Base-by-base conservation (phyloP, 495 filamentous ascomycete species). In the Aspergillus cavernicola region DNA sequence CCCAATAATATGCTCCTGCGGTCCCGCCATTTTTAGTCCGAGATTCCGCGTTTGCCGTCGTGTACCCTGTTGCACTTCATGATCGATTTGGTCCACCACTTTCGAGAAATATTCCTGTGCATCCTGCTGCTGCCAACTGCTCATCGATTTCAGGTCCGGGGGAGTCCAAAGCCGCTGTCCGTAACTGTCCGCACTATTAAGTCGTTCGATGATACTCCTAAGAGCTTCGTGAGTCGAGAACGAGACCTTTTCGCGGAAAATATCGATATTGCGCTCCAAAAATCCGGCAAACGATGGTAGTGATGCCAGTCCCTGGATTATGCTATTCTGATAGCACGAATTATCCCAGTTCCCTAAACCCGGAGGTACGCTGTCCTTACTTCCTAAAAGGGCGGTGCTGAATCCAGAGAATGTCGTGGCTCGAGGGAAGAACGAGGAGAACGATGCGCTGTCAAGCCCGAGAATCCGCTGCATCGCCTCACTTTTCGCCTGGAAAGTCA, bases 91-190 rank as follows among this genome's bases (percentile, higher is more conserved):
- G 44, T 92, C 89, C 49, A 96, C 74, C 20, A 99, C 72, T 59
- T 92, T 95, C 15, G 90, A 90, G 50, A 88, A 96, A 64, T 96
- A 99, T 66, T 99, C 95, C 67, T 99, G 95, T 5, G 95, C 95
- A 73, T 99, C 95, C 63, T 99, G 95, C 62, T 99, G 95, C 66
- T 96, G 86, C 85, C 87, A 93, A 40, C 86, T 92, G 63, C 85
- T 91, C 84, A 97, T 90, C 11, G 80, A 87, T 63, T 93, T 93
- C 12, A 97, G 64, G 50, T 84, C 82, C 2, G 80, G 66, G 0
- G 87, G 87, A 15, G 88, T 88, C 88, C 89, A 93, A 9, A 95
- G 71, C 33, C 80, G 84, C 58, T 74, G 77, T 28, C 89, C 89
- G 56, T 84, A 80, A 60, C 86, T 88, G 19, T 69, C 64, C 2